Evolutionary conservation across 2,329 filamentous ascomycete species (phyloP), one percentile per base, ranked within the genome.

Genomic region (Hirsutella thompsonii): DNA sequence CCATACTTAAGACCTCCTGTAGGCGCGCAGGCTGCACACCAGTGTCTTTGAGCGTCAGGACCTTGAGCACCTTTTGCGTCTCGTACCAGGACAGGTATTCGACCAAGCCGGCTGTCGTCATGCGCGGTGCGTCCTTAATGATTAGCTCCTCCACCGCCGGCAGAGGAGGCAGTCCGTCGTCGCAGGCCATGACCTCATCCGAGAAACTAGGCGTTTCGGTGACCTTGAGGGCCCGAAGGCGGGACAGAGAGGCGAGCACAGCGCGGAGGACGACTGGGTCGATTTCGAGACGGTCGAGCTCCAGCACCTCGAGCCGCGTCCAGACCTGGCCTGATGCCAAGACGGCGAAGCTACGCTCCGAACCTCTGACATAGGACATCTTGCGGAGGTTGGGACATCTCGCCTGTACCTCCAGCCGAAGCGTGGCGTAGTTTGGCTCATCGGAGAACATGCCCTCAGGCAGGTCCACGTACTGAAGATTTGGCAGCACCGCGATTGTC

Each of bases 361-460:
- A 74, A 11, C 90, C 90, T 37, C 69, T 67, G 41, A 76, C 72
- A 62, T 93, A 96, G 41, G 76, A 81, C 86, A 94, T 95, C 63
- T 92, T 92, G 48, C 87, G 76, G 42, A 96, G 70, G 55, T 90
- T 79, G 10, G 82, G 78, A 57, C 90, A 95, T 39, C 85, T 73
- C 19, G 79, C 81, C 63, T 94, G 83, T 20, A 95, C 69, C 60
- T 94, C 89, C 50, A 92, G 76, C 46, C 86, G 80, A 49, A 96
- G 67, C 1, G 83, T 79, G 41, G 81, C 66, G 52, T 83, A 93
- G 23, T 75, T 72, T 4, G 77, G 66, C 46, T 95, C 89, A 53
- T 92, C 89, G 40, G 74, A 77, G 63, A 81, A 95, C 58, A 94
- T 76, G 38, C 87, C 89, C 49, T 92, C 83, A 4, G 90, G 90